phyloP scores from a whole-genome alignment of 208 protist genomes.

The Leishmania arabica region DNA sequence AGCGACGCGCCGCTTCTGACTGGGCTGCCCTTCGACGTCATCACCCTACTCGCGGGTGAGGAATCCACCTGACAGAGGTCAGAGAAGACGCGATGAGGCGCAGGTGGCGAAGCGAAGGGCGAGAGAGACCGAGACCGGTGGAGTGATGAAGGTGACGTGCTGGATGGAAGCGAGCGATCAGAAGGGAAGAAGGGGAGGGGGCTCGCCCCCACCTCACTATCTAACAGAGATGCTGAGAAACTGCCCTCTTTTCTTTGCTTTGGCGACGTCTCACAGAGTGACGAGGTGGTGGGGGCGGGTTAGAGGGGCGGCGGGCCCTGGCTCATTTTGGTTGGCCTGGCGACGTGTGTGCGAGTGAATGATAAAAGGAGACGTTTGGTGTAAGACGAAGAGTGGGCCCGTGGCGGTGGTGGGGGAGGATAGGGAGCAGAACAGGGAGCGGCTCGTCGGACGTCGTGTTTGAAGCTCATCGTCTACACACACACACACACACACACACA shows the following conservation, averaged over 20 bases:
- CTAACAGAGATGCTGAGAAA: background rate
- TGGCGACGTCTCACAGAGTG: background rate
- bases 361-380: background rate
- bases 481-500: background rate
- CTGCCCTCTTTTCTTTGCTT: background rate
- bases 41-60: background rate
- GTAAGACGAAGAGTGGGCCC: background rate
- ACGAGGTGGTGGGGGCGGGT: background rate
- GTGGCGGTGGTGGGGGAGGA: slow-evolving; percentile 4
- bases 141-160: background rate
- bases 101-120: background rate
- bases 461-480: background rate
- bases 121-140: background rate
- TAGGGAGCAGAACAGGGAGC: slow-evolving; percentile 3
- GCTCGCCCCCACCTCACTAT: background rate
- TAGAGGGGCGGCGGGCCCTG: background rate
- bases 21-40: background rate
- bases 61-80: background rate
- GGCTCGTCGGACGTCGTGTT: background rate
- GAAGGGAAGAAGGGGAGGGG: background rate
- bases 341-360: background rate
- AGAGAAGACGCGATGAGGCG: background rate
- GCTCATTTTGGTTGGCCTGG: background rate
- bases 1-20: background rate
- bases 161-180: background rate